These are phyloP conservation scores for Kwoniella sp. DNA, from an alignment of 768 basidiomycete species.

Conservation along the genomic window DNA sequence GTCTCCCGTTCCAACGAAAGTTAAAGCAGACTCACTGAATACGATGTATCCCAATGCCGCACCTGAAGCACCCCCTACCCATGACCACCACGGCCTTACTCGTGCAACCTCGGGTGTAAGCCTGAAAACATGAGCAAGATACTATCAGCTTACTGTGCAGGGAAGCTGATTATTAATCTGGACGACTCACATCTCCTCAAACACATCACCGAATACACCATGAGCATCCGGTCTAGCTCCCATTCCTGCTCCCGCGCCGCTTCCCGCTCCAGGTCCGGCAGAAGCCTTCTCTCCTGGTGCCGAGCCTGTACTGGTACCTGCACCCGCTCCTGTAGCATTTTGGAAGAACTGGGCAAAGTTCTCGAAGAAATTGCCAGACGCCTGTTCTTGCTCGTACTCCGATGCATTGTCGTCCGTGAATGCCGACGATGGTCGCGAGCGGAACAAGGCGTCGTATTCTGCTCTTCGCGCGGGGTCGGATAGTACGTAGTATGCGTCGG, in stretches of 20 bases:
- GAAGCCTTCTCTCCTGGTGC: conserved; percentile 17
- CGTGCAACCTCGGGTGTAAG: conserved; percentile 55
- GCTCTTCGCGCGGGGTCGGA: conserved; percentile 66
- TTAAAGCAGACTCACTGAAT: conserved; percentile 62
- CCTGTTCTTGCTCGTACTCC: conserved; percentile 56
- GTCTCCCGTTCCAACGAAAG: too few species aligned
- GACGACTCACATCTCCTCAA: conserved; percentile 79
- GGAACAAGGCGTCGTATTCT: conserved; percentile 57
- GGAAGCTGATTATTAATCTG: too few species aligned
- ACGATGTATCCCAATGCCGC: conserved; percentile 64
- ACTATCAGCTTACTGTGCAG: not conserved
- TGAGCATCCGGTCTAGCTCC: conserved; percentile 69
- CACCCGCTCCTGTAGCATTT: conserved; percentile 53
- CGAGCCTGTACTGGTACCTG: conserved; percentile 40
- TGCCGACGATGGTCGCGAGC: conserved; percentile 39
- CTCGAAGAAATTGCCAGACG: conserved; percentile 73
- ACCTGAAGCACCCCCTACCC: conserved; percentile 59
- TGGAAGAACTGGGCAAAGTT: conserved; percentile 75
- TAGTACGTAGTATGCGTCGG: conserved; percentile 92
- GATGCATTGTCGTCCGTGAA: conserved; percentile 47
- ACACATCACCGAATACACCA: conserved; percentile 81
- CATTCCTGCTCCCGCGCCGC: conserved; percentile 13
- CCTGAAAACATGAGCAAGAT: conserved; percentile 25
- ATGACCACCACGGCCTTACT: conserved; percentile 54
- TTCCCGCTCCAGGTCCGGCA: conserved; percentile 8